A percentile compares a stretch with the other conserved stretches of the same genome.
These are phyloP conservation scores for Chlorella variabilis DNA, from an alignment of 163 green algal species.

Conservation along the genomic window DNA sequence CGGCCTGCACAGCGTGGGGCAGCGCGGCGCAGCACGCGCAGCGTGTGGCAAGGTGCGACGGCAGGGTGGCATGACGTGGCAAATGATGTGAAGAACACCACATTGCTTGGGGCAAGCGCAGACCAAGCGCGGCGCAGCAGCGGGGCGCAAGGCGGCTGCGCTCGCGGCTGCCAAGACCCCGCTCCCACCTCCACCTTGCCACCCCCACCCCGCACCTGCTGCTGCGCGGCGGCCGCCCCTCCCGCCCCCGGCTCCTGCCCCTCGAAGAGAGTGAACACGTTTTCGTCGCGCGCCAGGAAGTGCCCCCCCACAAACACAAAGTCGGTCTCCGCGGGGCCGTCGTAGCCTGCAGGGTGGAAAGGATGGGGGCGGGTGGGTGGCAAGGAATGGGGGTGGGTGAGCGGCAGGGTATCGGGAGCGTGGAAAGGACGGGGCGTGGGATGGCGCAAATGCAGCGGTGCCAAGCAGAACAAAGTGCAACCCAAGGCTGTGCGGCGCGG, in stretches of 20 bases:
- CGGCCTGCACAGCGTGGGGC: not conserved
- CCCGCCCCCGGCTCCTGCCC: conserved; percentile 23
- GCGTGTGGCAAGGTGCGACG: too few species aligned
- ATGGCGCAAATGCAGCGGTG: not conserved
- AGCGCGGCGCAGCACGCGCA: not conserved
- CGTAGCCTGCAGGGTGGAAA: conserved; percentile 26
- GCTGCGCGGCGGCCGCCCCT: too few species aligned
- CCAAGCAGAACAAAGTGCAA: too few species aligned
- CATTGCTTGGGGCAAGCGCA: too few species aligned
- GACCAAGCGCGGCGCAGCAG: too few species aligned
- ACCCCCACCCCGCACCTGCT: conserved; percentile 23
- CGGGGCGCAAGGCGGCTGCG: too few species aligned
- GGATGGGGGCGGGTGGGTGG: not conserved
- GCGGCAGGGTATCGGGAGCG: too few species aligned
- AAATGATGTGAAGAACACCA: too few species aligned
- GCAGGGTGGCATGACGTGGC: too few species aligned
- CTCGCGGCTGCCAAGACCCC: too few species aligned
- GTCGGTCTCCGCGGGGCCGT: conserved; percentile 62
- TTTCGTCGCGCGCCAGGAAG: conserved; percentile 91
- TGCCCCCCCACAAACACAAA: conserved; percentile 87
- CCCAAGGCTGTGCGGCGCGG: too few species aligned
- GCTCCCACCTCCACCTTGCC: too few species aligned
- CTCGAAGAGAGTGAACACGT: conserved; percentile 93
- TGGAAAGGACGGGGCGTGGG: not conserved
- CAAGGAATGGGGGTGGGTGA: not conserved